Percentiles rank a stretch among this genome's conserved stretches.
Evolutionary conservation across 495 filamentous ascomycete genomes (phyloP).

Genomic region (Jackrogersella multiformis): DNA sequence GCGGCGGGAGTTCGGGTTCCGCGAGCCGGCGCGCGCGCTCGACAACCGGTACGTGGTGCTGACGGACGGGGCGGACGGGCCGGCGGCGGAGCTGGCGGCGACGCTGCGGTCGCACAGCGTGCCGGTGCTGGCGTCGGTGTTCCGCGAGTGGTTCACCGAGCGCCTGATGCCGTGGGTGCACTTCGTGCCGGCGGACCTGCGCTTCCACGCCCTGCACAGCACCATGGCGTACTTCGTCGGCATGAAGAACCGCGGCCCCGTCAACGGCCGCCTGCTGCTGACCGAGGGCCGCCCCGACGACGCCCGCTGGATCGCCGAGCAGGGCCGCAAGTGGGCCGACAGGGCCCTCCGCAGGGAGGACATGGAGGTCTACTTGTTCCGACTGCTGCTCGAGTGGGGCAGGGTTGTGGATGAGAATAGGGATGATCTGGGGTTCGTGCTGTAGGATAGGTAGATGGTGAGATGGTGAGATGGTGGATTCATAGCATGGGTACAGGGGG

Average conservation of each 20-base stretch:
- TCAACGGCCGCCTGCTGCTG: constrained; percentile 58
- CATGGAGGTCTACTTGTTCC: constrained; percentile 84
- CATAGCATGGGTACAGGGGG: not conserved
- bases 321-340: constrained; percentile 71
- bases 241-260: constrained; percentile 48
- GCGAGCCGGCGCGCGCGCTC: constrained; percentile 52
- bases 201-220: constrained; percentile 71
- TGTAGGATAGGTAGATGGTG: constrained; percentile 7
- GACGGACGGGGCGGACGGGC: constrained; percentile 75
- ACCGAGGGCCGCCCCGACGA: constrained; percentile 49
- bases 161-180: constrained; percentile 78
- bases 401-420: constrained; percentile 69
- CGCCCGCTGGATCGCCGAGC: constrained; percentile 68
- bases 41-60: constrained; percentile 66
- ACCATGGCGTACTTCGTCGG: constrained; percentile 71
- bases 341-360: constrained; percentile 78
- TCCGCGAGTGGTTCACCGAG: constrained; percentile 79
- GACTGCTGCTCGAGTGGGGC: constrained; percentile 80
- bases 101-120: constrained; percentile 70
- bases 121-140: constrained; percentile 71
- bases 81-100: constrained; percentile 68
- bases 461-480: not conserved
- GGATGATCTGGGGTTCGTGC: constrained; percentile 64
- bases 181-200: constrained; percentile 78
- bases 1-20: constrained; percentile 60